Evolutionary conservation across 495 filamentous ascomycete species (phyloP).

Genomic region (Penicillium malachiteum): DNA sequence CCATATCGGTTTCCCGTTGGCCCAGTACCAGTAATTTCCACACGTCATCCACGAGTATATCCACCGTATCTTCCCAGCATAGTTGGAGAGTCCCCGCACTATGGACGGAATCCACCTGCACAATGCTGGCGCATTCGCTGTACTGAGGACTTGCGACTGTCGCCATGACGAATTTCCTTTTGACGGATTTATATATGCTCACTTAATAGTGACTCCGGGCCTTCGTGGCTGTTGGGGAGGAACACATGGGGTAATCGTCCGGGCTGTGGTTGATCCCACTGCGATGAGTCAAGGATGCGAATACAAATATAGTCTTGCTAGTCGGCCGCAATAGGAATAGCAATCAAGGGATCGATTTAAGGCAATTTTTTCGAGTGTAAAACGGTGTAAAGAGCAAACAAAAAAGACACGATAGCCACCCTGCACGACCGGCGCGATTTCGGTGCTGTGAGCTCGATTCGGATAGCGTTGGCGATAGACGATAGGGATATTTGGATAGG

Average conservation of each 20-base stretch:
- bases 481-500: not conserved
- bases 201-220: constrained; percentile 14
- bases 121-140: not conserved
- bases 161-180: constrained; percentile 16
- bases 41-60: constrained; percentile 12
- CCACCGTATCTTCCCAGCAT: constrained; percentile 6
- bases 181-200: not conserved
- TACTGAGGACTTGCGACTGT: constrained; percentile 4
- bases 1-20: no score
- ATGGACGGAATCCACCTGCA: no score
- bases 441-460: constrained; percentile 3
- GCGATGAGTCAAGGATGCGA: constrained; percentile 10
- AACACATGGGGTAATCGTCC: constrained; percentile 18
- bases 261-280: constrained; percentile 10
- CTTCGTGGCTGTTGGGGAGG: constrained; percentile 9
- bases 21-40: constrained; percentile 12
- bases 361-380: not conserved
- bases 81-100: not conserved
- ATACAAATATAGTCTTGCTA: not conserved
- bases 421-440: constrained; percentile 27
- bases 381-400: not conserved
- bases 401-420: constrained; percentile 15
- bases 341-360: not conserved
- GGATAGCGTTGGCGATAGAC: constrained; percentile 7
- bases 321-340: not conserved